Evolutionary conservation across 495 filamentous ascomycete genomes (phyloP).

Genomic region (Penicillium desertorum): DNA sequence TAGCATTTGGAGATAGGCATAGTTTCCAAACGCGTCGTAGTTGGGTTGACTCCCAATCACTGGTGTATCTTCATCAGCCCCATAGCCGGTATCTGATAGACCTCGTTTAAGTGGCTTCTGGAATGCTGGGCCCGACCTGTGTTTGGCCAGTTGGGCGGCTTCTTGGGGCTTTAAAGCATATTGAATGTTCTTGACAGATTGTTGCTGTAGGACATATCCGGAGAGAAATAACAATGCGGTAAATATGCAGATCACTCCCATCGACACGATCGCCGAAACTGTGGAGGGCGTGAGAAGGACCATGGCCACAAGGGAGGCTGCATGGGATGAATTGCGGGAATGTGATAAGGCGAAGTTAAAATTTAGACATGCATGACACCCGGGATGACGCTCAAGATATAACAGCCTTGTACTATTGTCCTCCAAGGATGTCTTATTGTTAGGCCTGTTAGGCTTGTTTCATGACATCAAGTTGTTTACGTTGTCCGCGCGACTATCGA

Average conservation of each 20-base stretch:
- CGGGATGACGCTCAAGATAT: background rate
- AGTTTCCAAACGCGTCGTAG: constrained; percentile 30
- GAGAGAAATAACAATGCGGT: constrained; percentile 66
- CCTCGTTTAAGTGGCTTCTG: constrained; percentile 25
- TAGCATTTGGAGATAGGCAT: constrained; percentile 47
- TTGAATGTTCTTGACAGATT: constrained; percentile 63
- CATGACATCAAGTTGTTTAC: constrained; percentile 36
- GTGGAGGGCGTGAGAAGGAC: constrained; percentile 49
- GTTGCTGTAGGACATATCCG: constrained; percentile 69
- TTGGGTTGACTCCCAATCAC: constrained; percentile 9
- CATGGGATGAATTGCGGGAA: constrained; percentile 16
- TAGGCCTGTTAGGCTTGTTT: constrained; percentile 21
- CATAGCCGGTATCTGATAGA: constrained; percentile 19
- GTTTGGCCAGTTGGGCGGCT: constrained; percentile 16
- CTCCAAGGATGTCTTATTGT: constrained; percentile 11
- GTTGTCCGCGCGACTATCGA: constrained; percentile 49
- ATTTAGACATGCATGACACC: constrained; percentile 21
- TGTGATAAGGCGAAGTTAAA: constrained; percentile 17
- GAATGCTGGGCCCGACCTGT: constrained; percentile 27
- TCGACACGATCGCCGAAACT: constrained; percentile 46
- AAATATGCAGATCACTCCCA: constrained; percentile 56
- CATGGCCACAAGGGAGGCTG: constrained; percentile 30
- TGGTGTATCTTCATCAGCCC: constrained; percentile 15
- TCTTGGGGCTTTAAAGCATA: constrained; percentile 52
- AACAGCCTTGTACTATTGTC: background rate